These are phyloP conservation scores for Globisporangium solare DNA, from an alignment of 352 stramenopile species.

Conservation along the genomic window DNA sequence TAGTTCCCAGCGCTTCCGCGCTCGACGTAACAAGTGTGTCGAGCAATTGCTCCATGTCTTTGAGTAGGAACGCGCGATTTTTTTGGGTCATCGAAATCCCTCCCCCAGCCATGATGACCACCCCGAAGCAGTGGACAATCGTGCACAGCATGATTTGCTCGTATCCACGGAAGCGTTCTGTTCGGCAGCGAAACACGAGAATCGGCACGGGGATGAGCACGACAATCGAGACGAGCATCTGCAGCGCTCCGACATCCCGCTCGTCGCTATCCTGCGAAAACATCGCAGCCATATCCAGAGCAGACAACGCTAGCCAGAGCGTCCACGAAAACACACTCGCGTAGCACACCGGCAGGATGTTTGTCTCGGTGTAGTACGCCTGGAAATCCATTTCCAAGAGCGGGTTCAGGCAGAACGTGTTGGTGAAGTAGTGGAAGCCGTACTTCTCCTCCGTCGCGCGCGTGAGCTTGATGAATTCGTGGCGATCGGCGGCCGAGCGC, in stretches of 20 bases:
- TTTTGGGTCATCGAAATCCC: conserved; percentile 33
- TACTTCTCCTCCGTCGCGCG: conserved; percentile 72
- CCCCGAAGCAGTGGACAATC: conserved; percentile 68
- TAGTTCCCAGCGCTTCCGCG: not conserved
- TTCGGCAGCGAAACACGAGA: conserved; percentile 47
- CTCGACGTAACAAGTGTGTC: conserved; percentile 13
- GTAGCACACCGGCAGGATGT: conserved; percentile 54
- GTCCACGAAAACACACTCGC: conserved; percentile 54
- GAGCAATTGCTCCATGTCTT: conserved; percentile 47
- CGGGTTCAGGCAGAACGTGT: conserved; percentile 54
- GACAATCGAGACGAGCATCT: conserved; percentile 43
- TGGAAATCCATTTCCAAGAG: conserved; percentile 71
- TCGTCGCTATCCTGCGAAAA: conserved; percentile 36
- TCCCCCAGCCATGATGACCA: conserved; percentile 40
- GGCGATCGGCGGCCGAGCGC: conserved; percentile 52
- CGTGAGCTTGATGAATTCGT: conserved; percentile 64
- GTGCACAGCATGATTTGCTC: conserved; percentile 57
- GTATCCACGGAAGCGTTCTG: conserved; percentile 42
- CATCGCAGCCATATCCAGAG: conserved; percentile 32
- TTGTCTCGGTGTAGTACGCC: conserved; percentile 75
- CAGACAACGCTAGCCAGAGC: conserved; percentile 45
- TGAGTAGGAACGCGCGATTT: conserved; percentile 43
- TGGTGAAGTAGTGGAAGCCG: conserved; percentile 81
- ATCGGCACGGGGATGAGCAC: conserved; percentile 59
- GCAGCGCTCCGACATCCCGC: conserved; percentile 19